Percentiles rank a stretch among this genome's conserved stretches.
Conservation (phyloP, 225 moss, liverwort and hornwort genomes). For the Bryum argenteum region DNA sequence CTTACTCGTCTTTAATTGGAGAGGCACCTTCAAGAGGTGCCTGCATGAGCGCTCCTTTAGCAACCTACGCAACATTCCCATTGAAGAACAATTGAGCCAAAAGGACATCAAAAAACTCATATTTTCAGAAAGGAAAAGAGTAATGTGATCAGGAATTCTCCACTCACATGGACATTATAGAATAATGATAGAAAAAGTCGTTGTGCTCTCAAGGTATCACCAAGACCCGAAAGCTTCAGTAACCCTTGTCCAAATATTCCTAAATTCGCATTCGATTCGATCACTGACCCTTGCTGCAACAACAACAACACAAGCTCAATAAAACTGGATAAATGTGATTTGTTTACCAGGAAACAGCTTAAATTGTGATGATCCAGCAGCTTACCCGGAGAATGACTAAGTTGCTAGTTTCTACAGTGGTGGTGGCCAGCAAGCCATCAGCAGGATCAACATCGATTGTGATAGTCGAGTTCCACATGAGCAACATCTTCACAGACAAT, state of each 20-base stretch:
- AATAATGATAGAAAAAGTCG: conserved; percentile 87
- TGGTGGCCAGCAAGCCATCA: conserved; percentile 71
- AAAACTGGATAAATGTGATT: conserved; percentile 10
- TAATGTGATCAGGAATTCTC: not conserved
- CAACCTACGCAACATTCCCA: conserved; percentile 69
- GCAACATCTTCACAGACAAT: conserved; percentile 81
- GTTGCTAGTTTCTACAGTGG: conserved; percentile 87
- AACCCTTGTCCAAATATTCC: conserved; percentile 96
- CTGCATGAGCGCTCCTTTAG: conserved; percentile 79
- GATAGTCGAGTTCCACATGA: conserved; percentile 76
- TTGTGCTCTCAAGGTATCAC: conserved; percentile 80
- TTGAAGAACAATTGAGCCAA: not conserved
- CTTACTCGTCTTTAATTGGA: conserved; percentile 88
- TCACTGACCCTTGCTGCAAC: conserved; percentile 81
- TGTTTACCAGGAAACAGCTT: too few species aligned
- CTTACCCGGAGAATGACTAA: conserved; percentile 76
- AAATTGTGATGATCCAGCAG: too few species aligned
- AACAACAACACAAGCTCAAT: conserved; percentile 8
- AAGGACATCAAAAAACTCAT: not conserved
- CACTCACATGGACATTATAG: conserved; percentile 81
- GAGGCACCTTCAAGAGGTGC: conserved; percentile 88
- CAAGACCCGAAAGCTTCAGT: conserved; percentile 73
- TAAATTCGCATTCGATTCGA: conserved; percentile 84
- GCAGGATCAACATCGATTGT: conserved; percentile 79
- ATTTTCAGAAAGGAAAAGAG: not conserved